Percentiles rank a stretch among this genome's conserved stretches.
phyloP scores from a whole-genome alignment of 305 asterid genomes.

The Plantago lanceolata region DNA sequence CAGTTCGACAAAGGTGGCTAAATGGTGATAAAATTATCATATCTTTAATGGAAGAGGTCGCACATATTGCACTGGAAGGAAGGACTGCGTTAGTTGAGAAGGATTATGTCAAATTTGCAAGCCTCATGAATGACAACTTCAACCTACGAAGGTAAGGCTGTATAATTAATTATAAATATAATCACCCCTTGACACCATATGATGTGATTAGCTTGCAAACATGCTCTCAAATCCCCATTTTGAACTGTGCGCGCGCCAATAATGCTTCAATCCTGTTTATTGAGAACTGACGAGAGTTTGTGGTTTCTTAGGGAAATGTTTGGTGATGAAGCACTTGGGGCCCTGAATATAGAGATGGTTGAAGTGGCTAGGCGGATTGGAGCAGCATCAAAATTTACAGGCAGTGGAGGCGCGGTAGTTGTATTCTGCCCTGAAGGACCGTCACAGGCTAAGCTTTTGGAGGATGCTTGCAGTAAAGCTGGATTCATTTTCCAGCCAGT shows the following conservation, averaged over 20 bases:
- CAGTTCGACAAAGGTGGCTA: constrained; percentile 82
- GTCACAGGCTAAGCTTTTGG: constrained; percentile 57
- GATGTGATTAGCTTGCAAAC: too few species aligned
- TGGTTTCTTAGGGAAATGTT: constrained; percentile 53
- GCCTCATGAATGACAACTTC: constrained; percentile 74
- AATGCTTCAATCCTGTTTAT: neutral
- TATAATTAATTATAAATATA: neutral
- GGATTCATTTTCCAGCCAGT: constrained; percentile 56
- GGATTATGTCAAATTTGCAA: constrained; percentile 50
- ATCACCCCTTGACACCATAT: neutral
- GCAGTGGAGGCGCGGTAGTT: constrained; percentile 88
- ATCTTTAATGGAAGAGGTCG: constrained; percentile 78
- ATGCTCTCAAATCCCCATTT: neutral
- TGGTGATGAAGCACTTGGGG: constrained; percentile 69
- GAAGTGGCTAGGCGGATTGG: constrained; percentile 67
- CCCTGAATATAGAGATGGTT: constrained; percentile 68
- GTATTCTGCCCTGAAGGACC: constrained; percentile 81
- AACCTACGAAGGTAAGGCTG: constrained; percentile 62
- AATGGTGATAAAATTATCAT: constrained; percentile 75
- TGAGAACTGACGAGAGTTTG: neutral
- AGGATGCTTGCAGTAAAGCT: constrained; percentile 56
- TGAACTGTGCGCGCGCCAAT: neutral
- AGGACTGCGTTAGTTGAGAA: constrained; percentile 52
- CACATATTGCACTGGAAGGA: constrained; percentile 72
- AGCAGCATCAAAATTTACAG: constrained; percentile 89